Conservation (phyloP, 257 asterid genomes). For the Solanum infundibuliforme region DNA sequence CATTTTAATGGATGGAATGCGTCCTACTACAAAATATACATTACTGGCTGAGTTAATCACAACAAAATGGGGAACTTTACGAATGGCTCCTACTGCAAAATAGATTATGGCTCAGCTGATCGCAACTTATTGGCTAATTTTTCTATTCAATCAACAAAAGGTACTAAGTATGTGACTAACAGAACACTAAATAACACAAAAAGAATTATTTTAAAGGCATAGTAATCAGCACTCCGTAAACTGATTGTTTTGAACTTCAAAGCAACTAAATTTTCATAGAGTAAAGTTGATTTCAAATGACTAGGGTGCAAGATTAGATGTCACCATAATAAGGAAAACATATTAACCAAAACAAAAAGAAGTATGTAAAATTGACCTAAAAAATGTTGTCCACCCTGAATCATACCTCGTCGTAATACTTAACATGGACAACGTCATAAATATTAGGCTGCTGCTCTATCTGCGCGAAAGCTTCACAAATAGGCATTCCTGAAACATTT, state of each 20-base stretch:
- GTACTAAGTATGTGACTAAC: not conserved
- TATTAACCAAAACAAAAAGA: not conserved
- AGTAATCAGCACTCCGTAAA: not conserved
- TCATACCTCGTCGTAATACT: constrained; percentile 79
- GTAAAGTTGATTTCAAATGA: not conserved
- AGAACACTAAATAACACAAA: not conserved
- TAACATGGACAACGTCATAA: constrained; percentile 78
- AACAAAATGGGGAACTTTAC: not conserved
- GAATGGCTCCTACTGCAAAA: not conserved
- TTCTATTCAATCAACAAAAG: not conserved
- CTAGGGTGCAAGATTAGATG: not conserved
- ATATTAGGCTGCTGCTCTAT: constrained; percentile 74
- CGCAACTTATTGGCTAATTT: not conserved
- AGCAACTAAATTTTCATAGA: not conserved
- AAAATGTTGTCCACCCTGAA: not conserved
- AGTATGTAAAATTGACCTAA: not conserved
- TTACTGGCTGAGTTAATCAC: not conserved
- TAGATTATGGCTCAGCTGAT: not conserved
- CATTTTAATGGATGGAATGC: not conserved
- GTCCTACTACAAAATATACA: not conserved
- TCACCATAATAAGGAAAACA: not conserved
- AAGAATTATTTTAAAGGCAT: too few species aligned
- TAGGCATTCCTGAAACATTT: constrained; percentile 63
- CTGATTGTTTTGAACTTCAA: not conserved
- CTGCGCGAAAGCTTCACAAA: constrained; percentile 80